Base-by-base conservation (phyloP, 495 filamentous ascomycete genomes). In the Trichoderma erinaceum region DNA sequence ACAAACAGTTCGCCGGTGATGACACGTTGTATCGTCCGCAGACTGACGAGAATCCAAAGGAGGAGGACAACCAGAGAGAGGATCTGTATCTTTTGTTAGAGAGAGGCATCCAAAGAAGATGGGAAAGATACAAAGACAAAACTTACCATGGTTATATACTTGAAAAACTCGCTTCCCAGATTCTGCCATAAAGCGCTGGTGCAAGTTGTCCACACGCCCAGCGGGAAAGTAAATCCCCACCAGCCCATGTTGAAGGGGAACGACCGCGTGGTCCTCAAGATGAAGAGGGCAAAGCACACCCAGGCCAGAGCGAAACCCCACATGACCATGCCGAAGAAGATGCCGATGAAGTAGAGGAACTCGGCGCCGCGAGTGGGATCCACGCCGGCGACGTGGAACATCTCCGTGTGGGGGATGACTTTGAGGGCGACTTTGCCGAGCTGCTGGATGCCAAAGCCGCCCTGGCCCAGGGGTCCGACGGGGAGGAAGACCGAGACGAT, bases 161-260 rank as follows among this genome's bases (percentile, higher is more conserved):
- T 71, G 69, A 88, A 87, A 71, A 89, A 85, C 6, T 41, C 65
- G 7, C 82, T 87, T 1, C 77, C 76, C 48, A 87, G 71, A 69
- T 86, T 84, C 43, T 76, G 68, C 4, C 78, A 85, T 10, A 88
- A 69, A 58, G 78, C 72, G 15, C 73, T 76, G 1, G 87, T 87
- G 29, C 79, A 77, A 6, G 78, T 71, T 0, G 86, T 78, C 70
- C 83, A 86, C n/a, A 83, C 83, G 38, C 83, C 86, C 29, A 88
- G 69, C 0, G 87, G 87, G 66, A 89, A 90, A 2, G 81, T 86
- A 65, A 89, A 88, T 4, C 82, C 83, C 87, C 87, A 90, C 86
- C 87, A 89, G 0, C 87, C 87, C 71, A 88, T 84, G 66, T 88
- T 89, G 73, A 89, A 89, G 0, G 87, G 85, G 64, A 89, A 88